Base-by-base conservation (phyloP, 1,284 basidiomycete species). In the Sutorius eximius region DNA sequence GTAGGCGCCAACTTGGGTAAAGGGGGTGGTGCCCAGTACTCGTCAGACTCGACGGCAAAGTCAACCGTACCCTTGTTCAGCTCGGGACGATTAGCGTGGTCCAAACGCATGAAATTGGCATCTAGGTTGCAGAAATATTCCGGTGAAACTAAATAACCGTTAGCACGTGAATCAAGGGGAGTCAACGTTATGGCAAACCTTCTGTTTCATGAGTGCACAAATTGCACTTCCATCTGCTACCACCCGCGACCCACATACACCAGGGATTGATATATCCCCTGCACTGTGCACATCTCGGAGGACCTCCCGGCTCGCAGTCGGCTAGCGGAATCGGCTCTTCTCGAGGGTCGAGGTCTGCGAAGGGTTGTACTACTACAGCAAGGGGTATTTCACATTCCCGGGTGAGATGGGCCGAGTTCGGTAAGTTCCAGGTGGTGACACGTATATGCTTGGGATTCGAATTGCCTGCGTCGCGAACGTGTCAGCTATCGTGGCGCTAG, bases 181-280 rank as follows among this genome's bases (percentile, higher is more conserved):
- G 38, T 42, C 30, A 49, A 20, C 41, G 32, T n/a, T 2, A 34
- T 38, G 30, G 61, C 78, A 59, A 57, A 95, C 94, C 94, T 75
- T 87, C 81, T 20, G 91, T 95, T 61, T 90, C 82, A 57, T 86
- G 82, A 9, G 80, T 76, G 73, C 97, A 99, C 5, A 99, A 71
- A 76, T 98, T 99, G 73, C 97, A 99, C 61, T 82, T 86, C 92
- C 95, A 99, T 61, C 81, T 84, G 58, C 83, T 82, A 3, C 97
- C 97, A 10, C 92, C 93, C 36, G 91, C 83, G 16, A 85, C 78
- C 82, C 93, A 99, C 32, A 80, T 79, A 68, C 89, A 94, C 95
- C 95, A 99, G 0, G 95, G 89, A 70, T 98, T 99, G 66, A 99
- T 82, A 72, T 99, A 99, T 0, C 82, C 93, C 61, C 93, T 81